A percentile compares a stretch with the other conserved stretches of the same genome.
These are phyloP conservation scores for Nymphaea thermarum DNA, from an alignment of 164 flowering plant species.

Conservation along the genomic window DNA sequence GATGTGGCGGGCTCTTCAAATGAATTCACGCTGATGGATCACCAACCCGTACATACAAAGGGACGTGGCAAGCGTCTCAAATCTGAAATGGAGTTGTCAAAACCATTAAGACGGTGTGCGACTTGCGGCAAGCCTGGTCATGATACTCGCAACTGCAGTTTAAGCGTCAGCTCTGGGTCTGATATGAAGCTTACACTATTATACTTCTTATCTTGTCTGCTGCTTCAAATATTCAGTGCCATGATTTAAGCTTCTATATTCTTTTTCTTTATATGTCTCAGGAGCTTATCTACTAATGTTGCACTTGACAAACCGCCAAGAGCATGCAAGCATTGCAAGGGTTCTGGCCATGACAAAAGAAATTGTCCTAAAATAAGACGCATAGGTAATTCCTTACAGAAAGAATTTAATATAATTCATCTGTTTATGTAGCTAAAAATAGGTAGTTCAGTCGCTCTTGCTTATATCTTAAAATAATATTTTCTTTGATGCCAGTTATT, in stretches of 20 bases:
- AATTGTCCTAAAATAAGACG: neutral
- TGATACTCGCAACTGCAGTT: neutral
- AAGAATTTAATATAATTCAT: neutral
- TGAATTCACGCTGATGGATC: neutral
- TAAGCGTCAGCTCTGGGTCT: neutral
- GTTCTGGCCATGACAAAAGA: conserved; percentile 1
- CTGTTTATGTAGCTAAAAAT: neutral
- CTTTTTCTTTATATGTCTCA: neutral
- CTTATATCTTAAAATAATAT: neutral
- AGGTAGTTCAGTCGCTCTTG: neutral
- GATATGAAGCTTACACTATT: neutral
- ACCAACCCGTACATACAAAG: neutral
- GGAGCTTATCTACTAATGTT: neutral
- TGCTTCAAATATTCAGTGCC: neutral
- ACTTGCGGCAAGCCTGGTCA: conserved; percentile 1
- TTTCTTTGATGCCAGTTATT: neutral
- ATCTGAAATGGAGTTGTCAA: neutral
- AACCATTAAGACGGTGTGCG: neutral
- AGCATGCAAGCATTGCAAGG: neutral
- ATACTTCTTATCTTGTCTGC: too few species aligned
- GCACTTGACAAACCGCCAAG: neutral
- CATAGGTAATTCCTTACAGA: neutral
- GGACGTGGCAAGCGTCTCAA: neutral
- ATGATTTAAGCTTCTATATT: neutral
- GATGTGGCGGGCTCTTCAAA: neutral